These are phyloP conservation scores for Tuber borchii DNA, from an alignment of 495 filamentous ascomycete species.

Conservation along the genomic window DNA sequence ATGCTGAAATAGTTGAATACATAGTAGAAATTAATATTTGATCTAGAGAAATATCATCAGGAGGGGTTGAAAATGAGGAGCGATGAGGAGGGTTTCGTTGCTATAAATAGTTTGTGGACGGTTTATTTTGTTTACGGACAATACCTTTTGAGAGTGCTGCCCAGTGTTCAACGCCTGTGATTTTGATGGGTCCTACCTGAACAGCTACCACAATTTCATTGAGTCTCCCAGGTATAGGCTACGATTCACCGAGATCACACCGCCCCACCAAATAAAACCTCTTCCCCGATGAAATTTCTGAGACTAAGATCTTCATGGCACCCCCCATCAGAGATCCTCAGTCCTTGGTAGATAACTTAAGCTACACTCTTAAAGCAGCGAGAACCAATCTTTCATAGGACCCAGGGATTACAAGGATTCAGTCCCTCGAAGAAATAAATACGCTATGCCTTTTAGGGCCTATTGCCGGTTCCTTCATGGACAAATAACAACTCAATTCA, in stretches of 20 bases:
- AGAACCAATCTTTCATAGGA: neutral
- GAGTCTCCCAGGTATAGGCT: neutral
- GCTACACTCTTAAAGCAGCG: neutral
- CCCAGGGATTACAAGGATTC: too few species aligned
- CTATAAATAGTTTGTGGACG: too few species aligned
- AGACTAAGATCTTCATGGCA: neutral
- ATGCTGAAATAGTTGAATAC: too few species aligned
- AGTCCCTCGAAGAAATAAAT: too few species aligned
- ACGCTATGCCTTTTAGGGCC: neutral
- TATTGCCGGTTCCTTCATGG: neutral
- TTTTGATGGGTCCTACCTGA: neutral
- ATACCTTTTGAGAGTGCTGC: neutral
- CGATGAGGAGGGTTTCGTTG: too few species aligned
- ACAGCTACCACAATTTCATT: neutral
- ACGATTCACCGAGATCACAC: neutral
- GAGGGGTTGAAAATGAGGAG: too few species aligned
- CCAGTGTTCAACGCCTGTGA: neutral
- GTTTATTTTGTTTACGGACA: too few species aligned
- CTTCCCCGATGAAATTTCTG: too few species aligned
- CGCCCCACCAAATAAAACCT: too few species aligned
- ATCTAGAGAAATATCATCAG: too few species aligned
- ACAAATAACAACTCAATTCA: neutral
- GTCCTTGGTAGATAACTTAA: neutral
- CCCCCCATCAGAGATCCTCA: neutral
- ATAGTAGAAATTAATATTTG: too few species aligned